Evolutionary conservation across 768 basidiomycete genomes (phyloP).

Genomic region (Xanthoconium stramineum): DNA sequence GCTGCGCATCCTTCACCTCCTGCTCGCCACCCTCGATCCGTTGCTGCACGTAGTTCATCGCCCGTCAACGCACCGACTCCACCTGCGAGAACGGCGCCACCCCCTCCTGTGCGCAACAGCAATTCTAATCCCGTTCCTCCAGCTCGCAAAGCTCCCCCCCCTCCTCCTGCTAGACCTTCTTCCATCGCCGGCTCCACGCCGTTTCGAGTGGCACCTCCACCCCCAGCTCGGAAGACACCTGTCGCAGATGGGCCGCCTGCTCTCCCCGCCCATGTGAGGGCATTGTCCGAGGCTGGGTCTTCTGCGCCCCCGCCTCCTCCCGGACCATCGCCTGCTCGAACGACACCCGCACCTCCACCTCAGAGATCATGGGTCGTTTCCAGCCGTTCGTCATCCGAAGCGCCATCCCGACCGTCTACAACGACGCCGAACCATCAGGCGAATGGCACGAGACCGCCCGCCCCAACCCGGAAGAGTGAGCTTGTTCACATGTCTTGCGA

Average conservation of each 20-base stretch:
- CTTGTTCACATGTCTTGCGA: neutral
- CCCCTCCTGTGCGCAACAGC: constrained; percentile 27
- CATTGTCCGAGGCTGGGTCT: constrained; percentile 43
- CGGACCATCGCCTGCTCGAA: constrained; percentile 27
- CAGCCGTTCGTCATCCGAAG: constrained; percentile 20
- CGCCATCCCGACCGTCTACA: constrained; percentile 11
- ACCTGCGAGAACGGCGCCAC: constrained; percentile 17
- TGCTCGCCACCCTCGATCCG: constrained; percentile 26
- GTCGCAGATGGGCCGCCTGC: constrained; percentile 28
- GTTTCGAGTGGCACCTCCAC: constrained; percentile 36
- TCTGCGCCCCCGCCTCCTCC: constrained; percentile 33
- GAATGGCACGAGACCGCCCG: constrained; percentile 34
- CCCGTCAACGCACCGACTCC: constrained; percentile 15
- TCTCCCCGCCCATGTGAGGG: constrained; percentile 37
- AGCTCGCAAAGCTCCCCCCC: constrained; percentile 37
- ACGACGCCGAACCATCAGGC: constrained; percentile 16
- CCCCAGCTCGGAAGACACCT: constrained; percentile 39
- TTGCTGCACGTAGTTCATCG: constrained; percentile 25
- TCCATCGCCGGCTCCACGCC: constrained; percentile 26
- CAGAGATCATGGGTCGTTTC: constrained; percentile 27
- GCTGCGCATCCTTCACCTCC: constrained; percentile 23
- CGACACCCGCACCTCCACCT: constrained; percentile 19
- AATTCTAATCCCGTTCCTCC: constrained; percentile 21
- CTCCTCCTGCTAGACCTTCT: constrained; percentile 45
- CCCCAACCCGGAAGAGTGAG: constrained; percentile 50